phyloP scores from a whole-genome alignment of 371 early-diverging fungal genomes.

The Blastocladiella emersonii region DNA sequence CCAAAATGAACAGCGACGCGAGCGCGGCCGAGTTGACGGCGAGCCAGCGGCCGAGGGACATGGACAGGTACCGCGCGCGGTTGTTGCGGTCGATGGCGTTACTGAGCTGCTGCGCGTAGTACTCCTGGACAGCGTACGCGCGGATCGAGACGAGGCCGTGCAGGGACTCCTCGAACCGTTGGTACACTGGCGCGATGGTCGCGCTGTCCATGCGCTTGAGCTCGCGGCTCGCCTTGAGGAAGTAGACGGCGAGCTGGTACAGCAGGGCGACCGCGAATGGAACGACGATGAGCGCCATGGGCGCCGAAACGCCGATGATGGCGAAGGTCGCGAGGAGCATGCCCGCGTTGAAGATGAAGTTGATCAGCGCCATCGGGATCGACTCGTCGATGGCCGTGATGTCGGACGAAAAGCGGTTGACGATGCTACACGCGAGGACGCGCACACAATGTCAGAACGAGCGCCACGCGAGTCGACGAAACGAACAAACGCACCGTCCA shows the following conservation, averaged over 20 bases:
- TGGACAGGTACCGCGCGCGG: slow-evolving; percentile 59
- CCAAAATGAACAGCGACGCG: slow-evolving; percentile 16
- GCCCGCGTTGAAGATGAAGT: slow-evolving; percentile 18
- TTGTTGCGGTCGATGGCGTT: slow-evolving; percentile 57
- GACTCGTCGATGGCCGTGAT: slow-evolving; percentile 9
- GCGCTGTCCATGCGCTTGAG: slow-evolving; percentile 65
- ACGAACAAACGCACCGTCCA: slow-evolving; percentile 13
- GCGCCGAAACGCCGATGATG: slow-evolving; percentile 45
- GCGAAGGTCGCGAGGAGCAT: slow-evolving; percentile 37
- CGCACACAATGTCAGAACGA: too few species aligned
- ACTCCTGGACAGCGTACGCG: slow-evolving; percentile 51
- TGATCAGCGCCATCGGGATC: slow-evolving; percentile 7
- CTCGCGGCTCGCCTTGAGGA: slow-evolving; percentile 52
- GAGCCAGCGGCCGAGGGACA: slow-evolving; percentile 76
- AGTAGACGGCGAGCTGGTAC: slow-evolving; percentile 48
- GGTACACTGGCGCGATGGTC: slow-evolving; percentile 66
- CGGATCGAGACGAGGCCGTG: slow-evolving; percentile 67
- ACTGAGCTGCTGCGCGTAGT: slow-evolving; percentile 61
- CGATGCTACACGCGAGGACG: too few species aligned
- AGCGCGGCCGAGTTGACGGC: slow-evolving; percentile 74
- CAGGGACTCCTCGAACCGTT: slow-evolving; percentile 46
- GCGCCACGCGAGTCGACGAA: too few species aligned
- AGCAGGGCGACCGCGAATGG: slow-evolving; percentile 44
- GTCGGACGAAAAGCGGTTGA: slow-evolving; percentile 55
- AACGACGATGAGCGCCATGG: slow-evolving; percentile 36